Evolutionary conservation across 495 filamentous ascomycete genomes (phyloP).

Genomic region (Trichoderma erinaceum): DNA sequence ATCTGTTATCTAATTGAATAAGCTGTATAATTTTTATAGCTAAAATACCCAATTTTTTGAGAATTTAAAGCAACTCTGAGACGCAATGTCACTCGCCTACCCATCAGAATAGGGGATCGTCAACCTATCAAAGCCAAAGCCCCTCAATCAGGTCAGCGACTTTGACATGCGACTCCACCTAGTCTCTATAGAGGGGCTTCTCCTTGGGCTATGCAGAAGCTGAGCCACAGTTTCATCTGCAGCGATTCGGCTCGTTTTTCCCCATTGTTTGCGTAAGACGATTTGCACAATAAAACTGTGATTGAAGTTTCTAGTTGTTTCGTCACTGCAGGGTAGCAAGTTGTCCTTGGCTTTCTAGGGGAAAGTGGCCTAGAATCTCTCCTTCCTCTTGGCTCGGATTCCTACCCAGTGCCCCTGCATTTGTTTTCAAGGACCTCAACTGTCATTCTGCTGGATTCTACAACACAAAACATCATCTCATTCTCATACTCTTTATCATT

Average conservation of each 20-base stretch:
- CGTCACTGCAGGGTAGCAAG: neutral
- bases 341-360: too few relatives aligned
- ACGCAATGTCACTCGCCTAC: too few relatives aligned
- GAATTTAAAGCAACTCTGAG: too few relatives aligned
- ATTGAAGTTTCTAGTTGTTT: neutral
- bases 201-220: neutral
- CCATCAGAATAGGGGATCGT: neutral
- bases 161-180: too few relatives aligned
- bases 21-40: too few relatives aligned
- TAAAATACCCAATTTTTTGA: too few relatives aligned
- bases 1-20: too few relatives aligned
- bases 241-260: neutral
- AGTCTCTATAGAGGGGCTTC: neutral
- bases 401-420: too few relatives aligned
- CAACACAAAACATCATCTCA: too few relatives aligned
- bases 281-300: neutral
- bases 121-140: neutral
- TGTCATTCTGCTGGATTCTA: too few relatives aligned
- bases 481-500: too few relatives aligned
- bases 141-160: neutral
- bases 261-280: neutral
- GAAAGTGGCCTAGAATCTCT: neutral
- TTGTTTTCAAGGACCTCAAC: too few relatives aligned
- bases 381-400: neutral
- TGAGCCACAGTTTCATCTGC: constrained; percentile 5